These are phyloP conservation scores for Stellera chamaejasme DNA, from an alignment of 345 rosid genomes.

Conservation along the genomic window DNA sequence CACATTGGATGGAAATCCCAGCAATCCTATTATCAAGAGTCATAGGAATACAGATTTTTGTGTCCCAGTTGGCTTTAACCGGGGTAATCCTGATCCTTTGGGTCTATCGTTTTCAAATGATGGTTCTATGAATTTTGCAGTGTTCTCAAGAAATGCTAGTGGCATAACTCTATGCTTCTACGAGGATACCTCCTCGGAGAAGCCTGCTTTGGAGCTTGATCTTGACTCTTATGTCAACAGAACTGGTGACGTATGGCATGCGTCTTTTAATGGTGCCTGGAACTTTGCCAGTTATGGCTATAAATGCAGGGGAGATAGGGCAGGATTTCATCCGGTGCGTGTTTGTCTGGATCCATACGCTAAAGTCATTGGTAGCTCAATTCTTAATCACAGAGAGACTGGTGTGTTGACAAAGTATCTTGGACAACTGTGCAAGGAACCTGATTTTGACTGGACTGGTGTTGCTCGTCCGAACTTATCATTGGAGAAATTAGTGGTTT, in stretches of 20 bases:
- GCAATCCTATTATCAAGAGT: constrained; percentile 42
- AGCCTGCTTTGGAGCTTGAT: constrained; percentile 84
- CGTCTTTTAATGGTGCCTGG: constrained; percentile 43
- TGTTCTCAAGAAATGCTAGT: constrained; percentile 53
- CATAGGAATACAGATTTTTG: constrained; percentile 53
- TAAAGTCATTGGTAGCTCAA: constrained; percentile 30
- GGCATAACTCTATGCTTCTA: constrained; percentile 63
- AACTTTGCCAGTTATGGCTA: constrained; percentile 54
- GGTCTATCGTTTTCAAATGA: constrained; percentile 64
- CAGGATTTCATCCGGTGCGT: constrained; percentile 20
- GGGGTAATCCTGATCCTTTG: constrained; percentile 62
- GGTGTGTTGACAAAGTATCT: constrained; percentile 29
- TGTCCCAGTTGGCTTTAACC: constrained; percentile 71
- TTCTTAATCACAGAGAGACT: constrained; percentile 19
- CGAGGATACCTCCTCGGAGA: constrained; percentile 37
- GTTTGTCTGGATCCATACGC: constrained; percentile 81
- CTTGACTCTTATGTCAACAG: constrained; percentile 81
- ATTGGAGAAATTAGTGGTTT: constrained; percentile 59
- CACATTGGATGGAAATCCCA: constrained; percentile 16
- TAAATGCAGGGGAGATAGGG: constrained; percentile 39
- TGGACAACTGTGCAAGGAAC: constrained; percentile 43
- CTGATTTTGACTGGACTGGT: constrained; percentile 73
- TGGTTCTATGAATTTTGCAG: constrained; percentile 65
- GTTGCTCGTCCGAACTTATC: constrained; percentile 53
- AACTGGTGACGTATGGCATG: constrained; percentile 90